A percentile compares a stretch with the other conserved stretches of the same genome.
Conservation (phyloP, 352 stramenopile genomes). For the Pythium insidiosum region DNA sequence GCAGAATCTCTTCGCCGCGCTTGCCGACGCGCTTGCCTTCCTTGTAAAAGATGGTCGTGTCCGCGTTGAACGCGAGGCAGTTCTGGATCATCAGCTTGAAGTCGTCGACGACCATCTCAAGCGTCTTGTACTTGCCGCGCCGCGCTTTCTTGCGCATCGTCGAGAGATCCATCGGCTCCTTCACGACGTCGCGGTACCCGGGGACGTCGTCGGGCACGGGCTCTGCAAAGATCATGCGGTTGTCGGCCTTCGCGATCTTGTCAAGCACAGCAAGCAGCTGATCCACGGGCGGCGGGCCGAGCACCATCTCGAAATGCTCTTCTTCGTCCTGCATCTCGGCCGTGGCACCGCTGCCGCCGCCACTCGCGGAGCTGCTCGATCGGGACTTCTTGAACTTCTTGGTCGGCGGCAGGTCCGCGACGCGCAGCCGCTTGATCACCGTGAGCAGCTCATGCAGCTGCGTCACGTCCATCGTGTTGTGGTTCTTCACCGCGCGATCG, state of each 20-base stretch:
- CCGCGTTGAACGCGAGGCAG: constrained; percentile 81
- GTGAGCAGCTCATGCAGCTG: constrained; percentile 68
- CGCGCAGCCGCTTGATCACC: constrained; percentile 61
- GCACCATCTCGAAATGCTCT: constrained; percentile 74
- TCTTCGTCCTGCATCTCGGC: constrained; percentile 59
- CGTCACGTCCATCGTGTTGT: constrained; percentile 42
- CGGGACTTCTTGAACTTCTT: constrained; percentile 83
- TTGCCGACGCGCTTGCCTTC: constrained; percentile 82
- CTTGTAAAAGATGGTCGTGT: constrained; percentile 85
- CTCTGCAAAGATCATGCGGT: constrained; percentile 76
- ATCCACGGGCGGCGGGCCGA: constrained; percentile 61
- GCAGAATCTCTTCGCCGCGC: constrained; percentile 70
- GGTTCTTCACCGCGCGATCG: constrained; percentile 71
- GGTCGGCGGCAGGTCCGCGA: constrained; percentile 57
- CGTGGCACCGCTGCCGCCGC: too few relatives aligned
- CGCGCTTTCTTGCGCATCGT: constrained; percentile 77
- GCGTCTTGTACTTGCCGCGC: constrained; percentile 72
- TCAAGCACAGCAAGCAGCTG: constrained; percentile 64
- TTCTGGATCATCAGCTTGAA: constrained; percentile 86
- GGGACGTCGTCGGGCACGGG: constrained; percentile 79
- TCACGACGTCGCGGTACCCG: constrained; percentile 78
- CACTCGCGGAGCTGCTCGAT: too few relatives aligned
- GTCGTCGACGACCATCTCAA: constrained; percentile 70
- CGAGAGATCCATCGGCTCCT: constrained; percentile 80
- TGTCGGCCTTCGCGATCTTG: constrained; percentile 73